A percentile compares a stretch with the other conserved stretches of the same genome.
Conservation (phyloP, 2,329 filamentous ascomycete genomes). For the Cercospora sesami region DNA sequence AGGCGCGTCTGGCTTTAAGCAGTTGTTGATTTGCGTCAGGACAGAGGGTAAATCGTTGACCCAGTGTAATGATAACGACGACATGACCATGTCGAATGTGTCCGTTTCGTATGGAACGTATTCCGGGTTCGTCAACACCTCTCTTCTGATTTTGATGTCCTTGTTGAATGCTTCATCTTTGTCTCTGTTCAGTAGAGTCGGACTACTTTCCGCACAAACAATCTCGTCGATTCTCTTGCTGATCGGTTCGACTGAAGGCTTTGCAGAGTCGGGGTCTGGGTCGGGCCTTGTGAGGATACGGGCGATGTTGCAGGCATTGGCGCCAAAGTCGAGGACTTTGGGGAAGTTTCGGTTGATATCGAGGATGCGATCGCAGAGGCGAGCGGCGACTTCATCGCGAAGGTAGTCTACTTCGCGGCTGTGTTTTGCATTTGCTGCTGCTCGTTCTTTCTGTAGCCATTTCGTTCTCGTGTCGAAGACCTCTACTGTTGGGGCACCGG, state of each 20-base stretch:
- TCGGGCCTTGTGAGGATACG: conserved; percentile 66
- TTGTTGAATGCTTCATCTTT: conserved; percentile 71
- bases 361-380: conserved; percentile 81
- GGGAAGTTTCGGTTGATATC: conserved; percentile 90
- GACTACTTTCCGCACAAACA: conserved; percentile 78
- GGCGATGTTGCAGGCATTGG: conserved; percentile 93
- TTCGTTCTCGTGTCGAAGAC: conserved; percentile 90
- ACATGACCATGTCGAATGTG: conserved; percentile 86
- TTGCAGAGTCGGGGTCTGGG: conserved; percentile 64
- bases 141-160: conserved; percentile 68
- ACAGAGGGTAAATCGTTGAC: conserved; percentile 91
- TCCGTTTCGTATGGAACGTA: conserved; percentile 71
- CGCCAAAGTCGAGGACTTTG: conserved; percentile 84
- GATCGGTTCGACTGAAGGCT: conserved; percentile 64
- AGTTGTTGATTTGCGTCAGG: conserved; percentile 77
- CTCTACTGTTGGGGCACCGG: conserved; percentile 75
- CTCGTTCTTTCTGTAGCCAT: conserved; percentile 87
- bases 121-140: conserved; percentile 74
- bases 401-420: conserved; percentile 87
- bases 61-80: conserved; percentile 90
- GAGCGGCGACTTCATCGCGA: conserved; percentile 83
- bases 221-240: conserved; percentile 70
- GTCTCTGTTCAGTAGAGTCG: conserved; percentile 77
- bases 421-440: conserved; percentile 66
- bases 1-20: conserved; percentile 85